Evolutionary conservation across 768 basidiomycete species (phyloP), one percentile per base, ranked within the genome.

Genomic region (Tulasnella sp.): DNA sequence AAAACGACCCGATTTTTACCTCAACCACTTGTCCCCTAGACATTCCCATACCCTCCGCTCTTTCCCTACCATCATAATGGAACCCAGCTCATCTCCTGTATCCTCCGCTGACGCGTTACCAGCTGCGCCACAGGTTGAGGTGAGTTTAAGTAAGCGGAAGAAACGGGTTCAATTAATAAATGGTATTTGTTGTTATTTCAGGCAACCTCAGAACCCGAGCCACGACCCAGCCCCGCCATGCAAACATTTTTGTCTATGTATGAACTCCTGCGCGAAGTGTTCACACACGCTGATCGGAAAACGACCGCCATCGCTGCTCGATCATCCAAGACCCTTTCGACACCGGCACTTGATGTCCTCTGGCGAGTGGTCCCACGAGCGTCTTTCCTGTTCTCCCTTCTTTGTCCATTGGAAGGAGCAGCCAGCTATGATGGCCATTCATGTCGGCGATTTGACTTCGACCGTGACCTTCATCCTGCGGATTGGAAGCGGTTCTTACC

Each of bases 401-500:
- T 78, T 34, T 58, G 50, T 41, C 46, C 77, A 24, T 42, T 78
- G 37, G 77, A 78, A 31, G 77, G 77, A 60, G 77, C 77, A 11
- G 54, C 77, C 5, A 78, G 77, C 58, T 78, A 78, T 37, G 77
- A 78, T n/a, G 77, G 77, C 24, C 77, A 78, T 54, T 54, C 40
- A 14, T 78, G 46, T 37, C 48, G 77, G 14, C 48, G 77, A 24
- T 78, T 78, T 40, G 77, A 78, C 77, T 78, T 60, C 77, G 77
- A 78, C 34, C 46, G 77, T 34, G 77, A 78, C 41, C 77, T 78
- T 7, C 60, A 78, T 60, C 77, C 77, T 28, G 77, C 46, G 40
- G 77, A 78, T 40, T 78, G 77, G 77, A 54, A 78, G 31, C 77
- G 77, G 58, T 78, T 78, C 54, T 22, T 78, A 16, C 77, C 77